Evolutionary conservation across 352 stramenopile genomes (phyloP), one percentile per base, ranked within the genome.

Genomic region (Vaucheria bursata): DNA sequence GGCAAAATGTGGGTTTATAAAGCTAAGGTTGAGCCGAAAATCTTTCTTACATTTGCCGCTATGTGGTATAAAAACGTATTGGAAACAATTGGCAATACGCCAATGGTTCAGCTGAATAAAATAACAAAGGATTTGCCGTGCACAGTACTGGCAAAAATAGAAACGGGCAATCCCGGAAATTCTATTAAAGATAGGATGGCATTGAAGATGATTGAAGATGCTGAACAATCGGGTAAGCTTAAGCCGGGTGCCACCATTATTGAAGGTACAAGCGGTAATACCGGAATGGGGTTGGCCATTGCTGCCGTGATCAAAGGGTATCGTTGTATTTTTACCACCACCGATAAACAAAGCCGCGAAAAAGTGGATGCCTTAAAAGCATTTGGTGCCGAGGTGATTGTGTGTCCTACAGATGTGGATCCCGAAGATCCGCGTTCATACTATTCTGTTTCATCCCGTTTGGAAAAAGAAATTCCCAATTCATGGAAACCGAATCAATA

Each of bases 341-440:
- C 91, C 0, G 91, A 96, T 85, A 97, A 97, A 86, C 97, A 97
- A 93, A 94, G 88, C 49, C 90, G 96, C 64, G 93, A 98, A 85
- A 97, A 97, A 82, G 91, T 97, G 25, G 89, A 97, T 78, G 89
- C 97, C 35, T 86, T 98, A 34, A 96, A 97, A 85, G 93, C 92
- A 12, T 86, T 97, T 29, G 93, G 93, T 25, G 92, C 92, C 5
- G 91, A 97, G 84, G 96, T 97, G 78, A 93, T 97, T 79, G 88
- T 92, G 74, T 97, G 92, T 39, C 94, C 92, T 1, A 97, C 91
- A 0, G 92, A 97, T 85, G 92, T 92, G 0, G 91, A 93, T 6
- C 97, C 87, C 85, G 92, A 97, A 87, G 95, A 92, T n/a, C 93
- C 93, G 3, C 92, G 97, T 84, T 92, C 86, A 53, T 91, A 97